A percentile compares a stretch with the other conserved stretches of the same genome.
phyloP scores from a whole-genome alignment of 2,329 filamentous ascomycete species.

The Venturia effusa region DNA sequence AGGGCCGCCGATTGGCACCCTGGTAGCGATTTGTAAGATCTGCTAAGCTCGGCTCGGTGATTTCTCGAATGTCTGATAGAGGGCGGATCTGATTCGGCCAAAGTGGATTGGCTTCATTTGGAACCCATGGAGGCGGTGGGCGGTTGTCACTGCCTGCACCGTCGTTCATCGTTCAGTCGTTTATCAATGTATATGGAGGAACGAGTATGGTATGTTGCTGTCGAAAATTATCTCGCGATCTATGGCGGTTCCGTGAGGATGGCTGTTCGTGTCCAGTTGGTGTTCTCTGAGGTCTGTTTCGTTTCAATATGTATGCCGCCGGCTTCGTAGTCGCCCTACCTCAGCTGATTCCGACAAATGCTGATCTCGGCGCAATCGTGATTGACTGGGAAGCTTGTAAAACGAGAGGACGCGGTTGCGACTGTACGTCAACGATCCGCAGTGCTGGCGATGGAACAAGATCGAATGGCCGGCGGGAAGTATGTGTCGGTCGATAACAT shows the following conservation, averaged over 20 bases:
- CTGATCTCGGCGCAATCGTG: background rate
- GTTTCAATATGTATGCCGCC: conserved; percentile 3
- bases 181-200: background rate
- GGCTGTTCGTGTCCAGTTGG: conserved; percentile 3
- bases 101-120: conserved; percentile 9
- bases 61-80: conserved; percentile 39
- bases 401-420: conserved; percentile 9
- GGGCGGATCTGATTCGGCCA: conserved; percentile 28
- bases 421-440: background rate
- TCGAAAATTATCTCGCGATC: background rate
- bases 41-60: conserved; percentile 37
- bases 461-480: conserved; percentile 5
- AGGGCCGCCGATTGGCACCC: conserved; percentile 8
- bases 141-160: background rate
- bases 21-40: conserved; percentile 24
- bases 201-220: background rate
- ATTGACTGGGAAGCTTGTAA: background rate
- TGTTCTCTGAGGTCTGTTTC: background rate
- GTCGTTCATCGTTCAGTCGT: conserved; percentile 1
- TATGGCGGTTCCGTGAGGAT: background rate
- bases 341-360: background rate
- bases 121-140: conserved; percentile 9
- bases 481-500: conserved; percentile 12
- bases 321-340: background rate
- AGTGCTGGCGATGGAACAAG: background rate